Base-by-base conservation (phyloP, 2,329 filamentous ascomycete genomes). In the Teratosphaeriaceae sp. region DNA sequence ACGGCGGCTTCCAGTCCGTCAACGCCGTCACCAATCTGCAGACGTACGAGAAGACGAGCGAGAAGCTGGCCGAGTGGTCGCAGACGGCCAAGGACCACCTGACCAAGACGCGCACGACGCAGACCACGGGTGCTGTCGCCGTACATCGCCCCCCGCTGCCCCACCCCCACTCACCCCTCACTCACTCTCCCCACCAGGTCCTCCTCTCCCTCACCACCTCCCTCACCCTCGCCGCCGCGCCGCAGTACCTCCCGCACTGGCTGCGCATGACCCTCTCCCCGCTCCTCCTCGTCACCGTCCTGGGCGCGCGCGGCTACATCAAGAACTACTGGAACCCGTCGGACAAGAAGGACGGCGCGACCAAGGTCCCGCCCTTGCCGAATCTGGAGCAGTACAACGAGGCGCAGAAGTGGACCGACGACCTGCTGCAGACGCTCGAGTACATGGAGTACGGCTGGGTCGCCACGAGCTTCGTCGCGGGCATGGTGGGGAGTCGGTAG, bases 1-100 rank as follows among this genome's bases (percentile, higher is more conserved):
- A 70, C 52, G 70, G 67, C 49, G 64, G 61, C 33, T 63, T 63
- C 42, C 60, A 69, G 13, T 67, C 67, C 40, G 67, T 64, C 46
- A 54, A 63, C 35, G 64, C 70, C 34, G 68, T 72, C 51, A 61
- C 53, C 27, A 70, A 69, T 44, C 63, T 73, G 3, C 62, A 59
- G 23, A 62, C 63, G 39, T 73, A 73, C 52, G 70, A 74, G 51
- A 58, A 64, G n/a, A 63, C 63, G 20, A 57, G 59, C 33, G 60
- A 72, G 51, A 70, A 68, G 49, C 62, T 66, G 13, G 70, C 71
- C 7, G 63, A 69, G 47, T 65, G 66, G 56, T 72, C 69, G 2
- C 62, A 62, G 22, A 63, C 64, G 29, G 70, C 67, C 6, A 66
- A 58, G 27, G 49, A 58, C 5, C 65, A 73, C 50, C 56, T 73